Evolutionary conservation across 2,329 filamentous ascomycete species (phyloP).

Genomic region (Rosellinia necatrix): DNA sequence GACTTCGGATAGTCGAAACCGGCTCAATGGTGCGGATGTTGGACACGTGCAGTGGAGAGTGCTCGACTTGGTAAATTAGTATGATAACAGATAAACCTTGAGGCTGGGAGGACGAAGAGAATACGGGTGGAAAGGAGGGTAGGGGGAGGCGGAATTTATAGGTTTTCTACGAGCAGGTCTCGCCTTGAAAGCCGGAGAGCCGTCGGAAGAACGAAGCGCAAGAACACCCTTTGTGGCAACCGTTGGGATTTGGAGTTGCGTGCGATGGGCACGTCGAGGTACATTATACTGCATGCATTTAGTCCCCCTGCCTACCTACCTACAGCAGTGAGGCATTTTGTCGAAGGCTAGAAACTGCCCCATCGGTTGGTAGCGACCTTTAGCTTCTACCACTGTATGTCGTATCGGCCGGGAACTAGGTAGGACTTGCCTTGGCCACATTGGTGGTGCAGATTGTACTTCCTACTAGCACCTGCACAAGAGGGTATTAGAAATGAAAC

Average conservation of each 20-base stretch:
- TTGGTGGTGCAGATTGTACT: not conserved
- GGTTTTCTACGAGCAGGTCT: conserved; percentile 3
- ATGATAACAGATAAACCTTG: not conserved
- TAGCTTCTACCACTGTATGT: not conserved
- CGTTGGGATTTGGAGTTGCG: conserved; percentile 20
- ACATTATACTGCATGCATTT: too few relatives aligned
- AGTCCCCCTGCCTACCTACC: too few relatives aligned
- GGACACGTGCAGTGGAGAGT: not conserved
- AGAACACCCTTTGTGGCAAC: conserved; percentile 8
- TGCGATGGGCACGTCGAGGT: too few relatives aligned
- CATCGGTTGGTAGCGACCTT: conserved; percentile 8
- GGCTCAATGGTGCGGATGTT: not conserved
- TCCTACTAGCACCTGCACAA: conserved; percentile 6
- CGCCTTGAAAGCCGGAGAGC: conserved; percentile 14
- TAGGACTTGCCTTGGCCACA: not conserved
- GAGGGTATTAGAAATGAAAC: conserved; percentile 5
- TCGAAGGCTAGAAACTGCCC: conserved; percentile 18
- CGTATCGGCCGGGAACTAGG: not conserved
- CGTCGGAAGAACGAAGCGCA: not conserved
- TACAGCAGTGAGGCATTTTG: conserved; percentile 30
- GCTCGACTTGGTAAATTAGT: not conserved
- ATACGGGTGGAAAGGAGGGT: not conserved
- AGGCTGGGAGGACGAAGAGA: not conserved
- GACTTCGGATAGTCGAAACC: too few relatives aligned
- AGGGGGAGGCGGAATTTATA: conserved; percentile 27